phyloP scores from a whole-genome alignment of 2,329 filamentous ascomycete genomes.

The Phoma sp. region DNA sequence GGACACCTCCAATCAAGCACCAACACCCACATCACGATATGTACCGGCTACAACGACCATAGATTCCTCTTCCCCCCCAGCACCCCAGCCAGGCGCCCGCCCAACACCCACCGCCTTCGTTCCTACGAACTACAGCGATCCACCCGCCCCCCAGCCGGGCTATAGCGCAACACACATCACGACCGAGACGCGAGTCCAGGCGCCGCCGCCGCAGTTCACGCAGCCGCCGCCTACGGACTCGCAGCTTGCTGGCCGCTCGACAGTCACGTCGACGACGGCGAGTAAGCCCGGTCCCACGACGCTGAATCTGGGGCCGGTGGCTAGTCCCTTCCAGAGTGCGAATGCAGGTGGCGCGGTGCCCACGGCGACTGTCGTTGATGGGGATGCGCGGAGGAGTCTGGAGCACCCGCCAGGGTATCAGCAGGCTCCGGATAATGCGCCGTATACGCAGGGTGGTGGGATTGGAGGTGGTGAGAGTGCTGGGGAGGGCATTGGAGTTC shows the following conservation, averaged over 20 bases:
- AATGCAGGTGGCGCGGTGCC: conserved; percentile 28
- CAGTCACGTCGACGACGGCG: conserved; percentile 34
- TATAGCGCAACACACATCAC: conserved; percentile 37
- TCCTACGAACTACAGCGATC: conserved; percentile 21
- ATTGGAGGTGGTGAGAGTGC: conserved; percentile 36
- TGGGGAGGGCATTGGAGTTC: conserved; percentile 37
- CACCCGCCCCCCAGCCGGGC: conserved; percentile 48
- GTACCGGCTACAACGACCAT: conserved; percentile 41
- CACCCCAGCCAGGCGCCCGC: conserved; percentile 51
- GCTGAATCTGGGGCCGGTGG: conserved; percentile 46
- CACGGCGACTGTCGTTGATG: conserved; percentile 11
- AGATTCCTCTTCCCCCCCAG: conserved; percentile 32
- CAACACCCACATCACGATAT: conserved; percentile 44
- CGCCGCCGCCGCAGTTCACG: conserved; percentile 48
- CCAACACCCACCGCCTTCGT: conserved; percentile 31
- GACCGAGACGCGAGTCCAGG: conserved; percentile 37
- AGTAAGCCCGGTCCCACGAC: conserved; percentile 46
- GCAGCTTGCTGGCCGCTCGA: conserved; percentile 49
- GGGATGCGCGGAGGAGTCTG: conserved; percentile 30
- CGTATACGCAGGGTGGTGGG: conserved; percentile 50
- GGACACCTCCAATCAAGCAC: conserved; percentile 35
- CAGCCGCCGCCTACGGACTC: conserved; percentile 49
- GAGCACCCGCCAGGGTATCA: conserved; percentile 57
- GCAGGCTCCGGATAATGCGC: conserved; percentile 51
- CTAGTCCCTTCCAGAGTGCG: conserved; percentile 34